These are phyloP conservation scores for Myochromella boudieri DNA, from an alignment of 768 basidiomycete species.

Conservation along the genomic window DNA sequence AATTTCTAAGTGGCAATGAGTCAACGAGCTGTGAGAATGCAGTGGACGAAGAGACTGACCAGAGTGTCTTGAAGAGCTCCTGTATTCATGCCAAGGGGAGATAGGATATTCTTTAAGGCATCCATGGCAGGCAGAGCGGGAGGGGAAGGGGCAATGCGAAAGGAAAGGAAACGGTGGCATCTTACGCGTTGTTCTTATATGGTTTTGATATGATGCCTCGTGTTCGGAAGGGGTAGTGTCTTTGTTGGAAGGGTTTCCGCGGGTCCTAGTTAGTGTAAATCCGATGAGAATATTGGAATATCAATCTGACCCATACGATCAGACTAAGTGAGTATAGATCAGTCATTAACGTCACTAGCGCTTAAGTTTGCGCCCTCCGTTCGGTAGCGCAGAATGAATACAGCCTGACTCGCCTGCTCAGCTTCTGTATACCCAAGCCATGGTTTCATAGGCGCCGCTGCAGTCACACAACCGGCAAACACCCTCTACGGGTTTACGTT, in stretches of 20 bases:
- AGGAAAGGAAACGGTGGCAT: slow-evolving; percentile 33
- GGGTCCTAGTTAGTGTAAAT: slow-evolving; percentile 19
- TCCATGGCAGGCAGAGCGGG: slow-evolving; percentile 51
- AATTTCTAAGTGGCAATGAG: slow-evolving; percentile 57
- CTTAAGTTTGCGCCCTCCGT: slow-evolving; percentile 3
- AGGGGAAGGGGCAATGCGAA: slow-evolving; percentile 23
- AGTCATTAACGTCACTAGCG: slow-evolving; percentile 8
- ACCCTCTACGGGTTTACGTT: slow-evolving; percentile 19
- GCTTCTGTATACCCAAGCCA: too few species aligned
- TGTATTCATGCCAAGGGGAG: slow-evolving; percentile 67
- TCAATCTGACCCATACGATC: slow-evolving; percentile 15
- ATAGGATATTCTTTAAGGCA: slow-evolving; percentile 65
- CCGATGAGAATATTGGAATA: slow-evolving; percentile 12
- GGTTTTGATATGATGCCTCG: slow-evolving; percentile 40
- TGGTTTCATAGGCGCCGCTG: too few species aligned
- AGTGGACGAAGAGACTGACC: slow-evolving; percentile 36
- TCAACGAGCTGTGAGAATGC: slow-evolving; percentile 9
- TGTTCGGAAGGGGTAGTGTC: slow-evolving; percentile 36
- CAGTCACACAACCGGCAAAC: too few species aligned
- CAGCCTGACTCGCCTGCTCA: slow-evolving; percentile 1
- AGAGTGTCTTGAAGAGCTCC: slow-evolving; percentile 78
- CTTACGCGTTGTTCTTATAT: slow-evolving; percentile 44
- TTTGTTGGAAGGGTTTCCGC: slow-evolving; percentile 24
- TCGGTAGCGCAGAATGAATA: slow-evolving; percentile 8
- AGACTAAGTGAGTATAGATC: too few species aligned